These are phyloP conservation scores for Pulveroboletus sp. DNA, from an alignment of 768 basidiomycete genomes.

Conservation along the genomic window DNA sequence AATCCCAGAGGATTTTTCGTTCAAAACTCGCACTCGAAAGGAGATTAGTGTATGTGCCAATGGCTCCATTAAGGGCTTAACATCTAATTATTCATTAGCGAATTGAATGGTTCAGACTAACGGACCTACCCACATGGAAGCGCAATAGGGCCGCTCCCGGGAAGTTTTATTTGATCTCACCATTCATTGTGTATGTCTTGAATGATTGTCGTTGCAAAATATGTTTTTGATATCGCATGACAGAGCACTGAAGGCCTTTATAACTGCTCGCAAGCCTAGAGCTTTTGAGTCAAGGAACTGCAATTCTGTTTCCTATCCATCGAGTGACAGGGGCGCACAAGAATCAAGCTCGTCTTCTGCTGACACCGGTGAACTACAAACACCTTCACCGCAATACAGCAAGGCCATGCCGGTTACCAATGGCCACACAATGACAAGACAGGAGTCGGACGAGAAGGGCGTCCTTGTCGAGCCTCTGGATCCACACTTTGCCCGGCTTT, in stretches of 20 bases:
- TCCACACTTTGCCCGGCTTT: constrained; percentile 65
- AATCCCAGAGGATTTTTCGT: constrained; percentile 82
- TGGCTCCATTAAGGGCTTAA: constrained; percentile 1
- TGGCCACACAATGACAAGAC: constrained; percentile 18
- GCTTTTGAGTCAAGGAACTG: constrained; percentile 33
- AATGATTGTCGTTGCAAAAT: not conserved
- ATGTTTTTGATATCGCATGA: constrained; percentile 1
- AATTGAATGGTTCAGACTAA: constrained; percentile 92
- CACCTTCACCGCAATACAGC: constrained; percentile 57
- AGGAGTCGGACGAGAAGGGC: constrained; percentile 30
- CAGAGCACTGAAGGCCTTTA: constrained; percentile 54
- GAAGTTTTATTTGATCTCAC: constrained; percentile 92
- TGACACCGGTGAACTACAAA: constrained; percentile 57
- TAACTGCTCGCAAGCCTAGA: constrained; percentile 58
- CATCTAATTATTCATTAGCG: constrained; percentile 49
- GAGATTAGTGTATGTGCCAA: constrained; percentile 83
- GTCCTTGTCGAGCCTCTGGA: constrained; percentile 41
- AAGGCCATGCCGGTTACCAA: constrained; percentile 31
- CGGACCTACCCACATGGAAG: constrained; percentile 92
- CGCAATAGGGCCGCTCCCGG: constrained; percentile 62
- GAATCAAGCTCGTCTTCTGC: constrained; percentile 67
- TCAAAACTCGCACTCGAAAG: constrained; percentile 92
- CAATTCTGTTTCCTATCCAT: constrained; percentile 26
- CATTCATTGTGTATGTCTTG: constrained; percentile 74
- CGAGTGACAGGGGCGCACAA: constrained; percentile 37